A percentile compares a stretch with the other conserved stretches of the same genome.
Conservation (phyloP, 805 yeast species). For the Tetrapisispora namnaoensis region DNA sequence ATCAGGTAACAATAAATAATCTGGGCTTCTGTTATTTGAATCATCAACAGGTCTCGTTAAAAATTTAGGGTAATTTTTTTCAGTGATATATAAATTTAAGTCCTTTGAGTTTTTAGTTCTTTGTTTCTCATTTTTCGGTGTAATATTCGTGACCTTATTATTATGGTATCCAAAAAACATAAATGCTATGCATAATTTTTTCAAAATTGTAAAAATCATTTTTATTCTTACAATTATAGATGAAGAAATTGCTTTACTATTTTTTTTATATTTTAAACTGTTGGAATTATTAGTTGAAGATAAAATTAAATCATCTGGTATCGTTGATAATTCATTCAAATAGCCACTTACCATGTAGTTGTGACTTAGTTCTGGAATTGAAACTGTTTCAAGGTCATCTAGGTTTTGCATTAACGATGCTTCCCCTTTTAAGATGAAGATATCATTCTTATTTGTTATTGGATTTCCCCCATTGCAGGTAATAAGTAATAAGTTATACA, state of each 20-base stretch:
- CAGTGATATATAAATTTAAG: constrained; percentile 15
- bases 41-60: constrained; percentile 10
- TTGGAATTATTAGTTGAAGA: background rate
- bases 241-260: background rate
- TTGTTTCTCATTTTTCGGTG: background rate
- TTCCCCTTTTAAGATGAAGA: background rate
- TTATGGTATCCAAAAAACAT: constrained; percentile 1
- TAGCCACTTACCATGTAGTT: background rate
- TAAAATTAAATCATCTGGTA: background rate
- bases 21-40: constrained; percentile 13
- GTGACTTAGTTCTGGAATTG: constrained; percentile 1
- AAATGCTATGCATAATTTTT: background rate
- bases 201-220: background rate
- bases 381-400: constrained; percentile 14
- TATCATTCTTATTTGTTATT: constrained; percentile 5
- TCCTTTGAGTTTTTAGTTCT: constrained; percentile 1
- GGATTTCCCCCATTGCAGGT: constrained; percentile 17
- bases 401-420: background rate
- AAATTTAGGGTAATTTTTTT: constrained; percentile 19
- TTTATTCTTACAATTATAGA: background rate
- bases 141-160: background rate
- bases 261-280: background rate
- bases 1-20: constrained; percentile 13
- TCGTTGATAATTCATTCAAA: background rate
- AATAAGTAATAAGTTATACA: constrained; percentile 13